A percentile compares a stretch with the other conserved stretches of the same genome.
phyloP scores from a whole-genome alignment of 2,329 filamentous ascomycete species.

The Fusarium sp. region DNA sequence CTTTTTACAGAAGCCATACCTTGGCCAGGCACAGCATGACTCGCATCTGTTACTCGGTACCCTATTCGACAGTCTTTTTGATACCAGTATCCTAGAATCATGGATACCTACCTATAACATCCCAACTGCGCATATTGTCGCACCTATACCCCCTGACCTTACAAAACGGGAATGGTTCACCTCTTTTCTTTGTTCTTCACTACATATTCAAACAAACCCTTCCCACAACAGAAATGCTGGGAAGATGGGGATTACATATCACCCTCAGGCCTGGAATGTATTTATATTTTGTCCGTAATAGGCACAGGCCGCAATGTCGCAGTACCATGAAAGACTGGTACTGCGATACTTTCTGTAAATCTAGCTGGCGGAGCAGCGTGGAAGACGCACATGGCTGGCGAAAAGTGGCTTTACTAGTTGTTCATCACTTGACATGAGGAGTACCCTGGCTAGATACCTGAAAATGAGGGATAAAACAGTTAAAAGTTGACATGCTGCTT shows the following conservation, averaged over 20 bases:
- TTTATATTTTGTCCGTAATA: slow-evolving; percentile 20
- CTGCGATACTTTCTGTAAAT: slow-evolving; percentile 41
- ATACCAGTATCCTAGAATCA: slow-evolving; percentile 39
- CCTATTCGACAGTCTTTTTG: slow-evolving; percentile 35
- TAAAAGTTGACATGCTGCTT: slow-evolving; percentile 37
- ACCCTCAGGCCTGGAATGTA: slow-evolving; percentile 36
- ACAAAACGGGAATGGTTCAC: slow-evolving; percentile 24
- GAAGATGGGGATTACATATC: slow-evolving; percentile 36
- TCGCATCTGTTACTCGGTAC: slow-evolving; percentile 31
- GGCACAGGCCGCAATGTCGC: slow-evolving; percentile 32
- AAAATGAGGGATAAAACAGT: slow-evolving; percentile 44
- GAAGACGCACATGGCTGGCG: slow-evolving; percentile 25
- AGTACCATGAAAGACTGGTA: slow-evolving; percentile 38
- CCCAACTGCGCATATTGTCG: slow-evolving; percentile 38
- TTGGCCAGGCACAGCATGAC: slow-evolving; percentile 11
- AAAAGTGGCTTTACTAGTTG: slow-evolving; percentile 36
- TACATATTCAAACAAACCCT: slow-evolving; percentile 36
- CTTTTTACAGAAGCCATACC: slow-evolving; percentile 12
- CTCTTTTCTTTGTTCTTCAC: slow-evolving; percentile 37
- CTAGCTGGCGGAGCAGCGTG: slow-evolving; percentile 35
- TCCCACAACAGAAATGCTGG: slow-evolving; percentile 13
- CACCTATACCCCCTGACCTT: slow-evolving; percentile 40
- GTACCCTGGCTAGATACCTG: slow-evolving; percentile 37
- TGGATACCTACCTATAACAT: slow-evolving; percentile 34
- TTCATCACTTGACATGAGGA: slow-evolving; percentile 35